A percentile compares a stretch with the other conserved stretches of the same genome.
Evolutionary conservation across 179 eudicot species (phyloP).

Genomic region (Beta lomatogona): DNA sequence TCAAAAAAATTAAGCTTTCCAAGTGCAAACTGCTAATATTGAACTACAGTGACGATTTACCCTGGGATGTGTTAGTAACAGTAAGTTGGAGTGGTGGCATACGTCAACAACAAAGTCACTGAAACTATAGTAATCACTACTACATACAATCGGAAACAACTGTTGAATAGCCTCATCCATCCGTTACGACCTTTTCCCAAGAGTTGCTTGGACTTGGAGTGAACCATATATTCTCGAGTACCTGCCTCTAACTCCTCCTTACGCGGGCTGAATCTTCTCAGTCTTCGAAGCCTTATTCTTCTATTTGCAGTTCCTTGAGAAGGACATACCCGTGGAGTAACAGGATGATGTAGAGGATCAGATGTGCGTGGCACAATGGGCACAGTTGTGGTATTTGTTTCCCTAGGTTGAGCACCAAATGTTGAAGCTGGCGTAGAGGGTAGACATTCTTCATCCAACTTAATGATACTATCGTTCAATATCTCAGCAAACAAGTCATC

Average conservation of each 20-base stretch:
- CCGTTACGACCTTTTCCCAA: neutral
- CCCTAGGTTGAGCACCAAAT: conserved; percentile 6
- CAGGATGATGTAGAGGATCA: conserved; percentile 20
- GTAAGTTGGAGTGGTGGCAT: conserved; percentile 1
- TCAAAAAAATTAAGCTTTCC: too few species aligned
- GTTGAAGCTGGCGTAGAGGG: conserved; percentile 5
- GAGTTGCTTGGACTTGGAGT: neutral
- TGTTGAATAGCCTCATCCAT: neutral
- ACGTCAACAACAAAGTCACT: conserved; percentile 15
- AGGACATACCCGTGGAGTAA: conserved; percentile 16
- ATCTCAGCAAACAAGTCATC: conserved; percentile 69
- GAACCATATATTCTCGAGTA: conserved; percentile 8
- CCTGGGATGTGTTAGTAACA: neutral
- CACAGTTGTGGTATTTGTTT: conserved; percentile 12
- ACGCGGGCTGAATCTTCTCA: conserved; percentile 13
- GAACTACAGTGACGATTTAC: too few species aligned
- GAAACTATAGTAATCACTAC: conserved; percentile 13
- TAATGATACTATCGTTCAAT: conserved; percentile 66
- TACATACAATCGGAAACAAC: conserved; percentile 9
- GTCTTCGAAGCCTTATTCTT: conserved; percentile 42
- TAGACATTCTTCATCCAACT: conserved; percentile 56
- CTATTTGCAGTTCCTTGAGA: conserved; percentile 50
- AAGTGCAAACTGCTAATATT: too few species aligned
- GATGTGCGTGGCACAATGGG: conserved; percentile 21
- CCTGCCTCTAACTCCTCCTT: conserved; percentile 32